Evolutionary conservation across 805 yeast genomes (phyloP).

Genomic region (Metschnikowia corniflorae): DNA sequence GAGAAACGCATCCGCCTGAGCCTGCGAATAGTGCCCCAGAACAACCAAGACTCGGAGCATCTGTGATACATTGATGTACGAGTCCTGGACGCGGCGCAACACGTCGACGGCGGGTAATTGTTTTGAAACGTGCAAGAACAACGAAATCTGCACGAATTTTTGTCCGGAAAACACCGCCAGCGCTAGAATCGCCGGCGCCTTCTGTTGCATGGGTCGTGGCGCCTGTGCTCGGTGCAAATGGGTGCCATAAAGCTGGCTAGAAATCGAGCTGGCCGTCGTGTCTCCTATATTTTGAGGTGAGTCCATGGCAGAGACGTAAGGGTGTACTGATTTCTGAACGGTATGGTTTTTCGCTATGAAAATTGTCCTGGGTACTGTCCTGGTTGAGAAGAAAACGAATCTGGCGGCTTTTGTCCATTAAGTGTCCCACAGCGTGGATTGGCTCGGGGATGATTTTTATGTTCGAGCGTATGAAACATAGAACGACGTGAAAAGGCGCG

Average conservation of each 20-base stretch:
- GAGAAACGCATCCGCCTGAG: constrained; percentile 29
- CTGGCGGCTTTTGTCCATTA: neutral
- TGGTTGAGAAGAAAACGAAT: neutral
- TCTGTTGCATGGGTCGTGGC: neutral
- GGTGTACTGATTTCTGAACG: too few species aligned
- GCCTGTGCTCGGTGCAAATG: constrained; percentile 24
- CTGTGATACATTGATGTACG: constrained; percentile 38
- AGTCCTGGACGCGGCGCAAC: constrained; percentile 41
- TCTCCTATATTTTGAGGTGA: constrained; percentile 42
- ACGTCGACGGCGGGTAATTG: constrained; percentile 11
- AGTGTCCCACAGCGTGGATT: neutral
- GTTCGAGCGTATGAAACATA: neutral
- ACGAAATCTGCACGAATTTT: constrained; percentile 34
- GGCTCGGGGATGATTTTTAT: neutral
- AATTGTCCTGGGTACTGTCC: neutral
- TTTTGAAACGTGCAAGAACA: constrained; percentile 8
- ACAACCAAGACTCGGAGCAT: constrained; percentile 32
- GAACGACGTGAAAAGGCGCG: neutral
- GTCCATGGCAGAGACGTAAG: constrained; percentile 27
- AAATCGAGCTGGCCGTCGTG: constrained; percentile 38
- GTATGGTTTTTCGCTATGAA: neutral
- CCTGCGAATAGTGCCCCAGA: constrained; percentile 24
- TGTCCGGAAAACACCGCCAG: constrained; percentile 34
- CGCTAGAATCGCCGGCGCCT: constrained; percentile 5
- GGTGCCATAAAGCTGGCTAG: constrained; percentile 32